Conservation (phyloP, 441 rosid species). For the Pelargonium cotyledonis region DNA sequence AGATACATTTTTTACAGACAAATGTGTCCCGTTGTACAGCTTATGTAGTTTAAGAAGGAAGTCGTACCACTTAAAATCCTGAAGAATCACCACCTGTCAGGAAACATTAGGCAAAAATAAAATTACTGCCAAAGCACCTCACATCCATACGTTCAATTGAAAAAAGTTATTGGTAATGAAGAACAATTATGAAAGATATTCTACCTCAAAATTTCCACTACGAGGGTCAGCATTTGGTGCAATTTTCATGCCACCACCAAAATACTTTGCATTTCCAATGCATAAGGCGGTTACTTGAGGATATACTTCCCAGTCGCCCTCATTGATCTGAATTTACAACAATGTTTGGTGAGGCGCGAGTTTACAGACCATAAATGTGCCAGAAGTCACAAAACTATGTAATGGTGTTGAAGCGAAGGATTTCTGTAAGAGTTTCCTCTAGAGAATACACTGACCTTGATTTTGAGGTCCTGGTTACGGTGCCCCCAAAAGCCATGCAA, state of each 20-base stretch:
- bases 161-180: not conserved
- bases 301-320: slow-evolving; percentile 73
- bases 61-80: slow-evolving; percentile 89
- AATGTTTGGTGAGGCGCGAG: not conserved
- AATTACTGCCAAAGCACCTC: not conserved
- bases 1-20: slow-evolving; percentile 58
- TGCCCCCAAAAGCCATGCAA: slow-evolving; percentile 88
- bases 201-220: slow-evolving; percentile 75
- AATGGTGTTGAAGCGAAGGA: not conserved
- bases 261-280: slow-evolving; percentile 86
- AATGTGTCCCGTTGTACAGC: slow-evolving; percentile 83
- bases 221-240: slow-evolving; percentile 81
- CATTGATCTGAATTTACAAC: slow-evolving; percentile 48
- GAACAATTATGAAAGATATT: slow-evolving; percentile 9
- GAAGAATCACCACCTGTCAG: slow-evolving; percentile 78
- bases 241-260: slow-evolving; percentile 98
- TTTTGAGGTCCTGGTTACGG: slow-evolving; percentile 64
- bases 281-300: slow-evolving; percentile 83
- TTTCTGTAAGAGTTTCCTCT: not conserved
- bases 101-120: slow-evolving; percentile 17
- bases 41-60: slow-evolving; percentile 63
- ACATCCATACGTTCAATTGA: not conserved
- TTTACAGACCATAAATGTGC: not conserved
- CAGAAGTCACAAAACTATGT: not conserved
- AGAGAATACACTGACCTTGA: slow-evolving; percentile 45